Evolutionary conservation across 495 filamentous ascomycete genomes (phyloP).

Genomic region (Corynascus novoguineensis): DNA sequence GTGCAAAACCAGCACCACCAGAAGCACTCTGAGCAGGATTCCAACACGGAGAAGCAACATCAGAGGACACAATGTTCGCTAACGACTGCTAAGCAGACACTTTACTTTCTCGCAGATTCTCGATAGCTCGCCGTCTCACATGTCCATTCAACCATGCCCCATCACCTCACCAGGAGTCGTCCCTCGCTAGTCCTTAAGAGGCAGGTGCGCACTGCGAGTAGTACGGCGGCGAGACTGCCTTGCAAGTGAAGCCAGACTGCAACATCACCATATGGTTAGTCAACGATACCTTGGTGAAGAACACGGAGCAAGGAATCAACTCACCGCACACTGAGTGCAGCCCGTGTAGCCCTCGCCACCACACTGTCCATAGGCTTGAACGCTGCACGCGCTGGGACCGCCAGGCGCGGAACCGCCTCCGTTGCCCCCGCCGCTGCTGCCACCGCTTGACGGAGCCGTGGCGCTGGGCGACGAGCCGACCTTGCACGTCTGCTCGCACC

Average conservation of each 20-base stretch:
- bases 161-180: neutral
- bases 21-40: no score
- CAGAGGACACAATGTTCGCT: neutral
- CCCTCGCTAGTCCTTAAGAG: conserved; percentile 4
- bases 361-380: conserved; percentile 40
- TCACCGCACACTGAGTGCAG: conserved; percentile 37
- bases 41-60: neutral
- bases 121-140: neutral
- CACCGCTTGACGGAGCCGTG: conserved; percentile 8
- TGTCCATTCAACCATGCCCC: no score
- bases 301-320: conserved; percentile 7
- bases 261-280: neutral
- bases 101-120: neutral
- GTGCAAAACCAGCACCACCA: no score
- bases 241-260: conserved; percentile 26
- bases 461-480: conserved; percentile 32
- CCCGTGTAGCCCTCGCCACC: conserved; percentile 40
- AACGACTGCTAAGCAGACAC: neutral
- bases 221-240: conserved; percentile 30
- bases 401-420: conserved; percentile 4
- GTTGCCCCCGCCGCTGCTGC: neutral
- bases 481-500: conserved; percentile 39
- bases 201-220: conserved; percentile 37
- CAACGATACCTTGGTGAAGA: neutral
- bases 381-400: conserved; percentile 24